Evolutionary conservation across 257 asterid genomes (phyloP).

Genomic region (Scutellaria barbata): DNA sequence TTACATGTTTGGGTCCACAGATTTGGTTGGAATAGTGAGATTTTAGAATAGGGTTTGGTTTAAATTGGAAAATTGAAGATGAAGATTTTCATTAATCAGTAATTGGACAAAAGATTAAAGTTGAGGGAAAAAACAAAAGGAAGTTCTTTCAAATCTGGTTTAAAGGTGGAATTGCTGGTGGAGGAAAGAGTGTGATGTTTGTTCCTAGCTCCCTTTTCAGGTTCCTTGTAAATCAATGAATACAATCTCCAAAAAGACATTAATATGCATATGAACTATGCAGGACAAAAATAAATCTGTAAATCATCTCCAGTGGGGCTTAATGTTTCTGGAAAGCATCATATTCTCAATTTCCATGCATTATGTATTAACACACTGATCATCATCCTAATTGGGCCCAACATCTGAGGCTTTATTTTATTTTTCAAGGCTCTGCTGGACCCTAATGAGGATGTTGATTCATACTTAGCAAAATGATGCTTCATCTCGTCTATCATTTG

Average conservation of each 20-base stretch:
- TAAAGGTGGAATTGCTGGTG: conserved; percentile 32
- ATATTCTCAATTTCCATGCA: background rate
- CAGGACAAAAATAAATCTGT: conserved; percentile 34
- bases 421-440: background rate
- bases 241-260: conserved; percentile 2
- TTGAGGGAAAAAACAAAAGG: background rate
- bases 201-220: conserved; percentile 33
- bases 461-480: background rate
- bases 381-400: too few species aligned
- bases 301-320: conserved; percentile 27
- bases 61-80: conserved; percentile 40
- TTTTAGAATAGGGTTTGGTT: conserved; percentile 10
- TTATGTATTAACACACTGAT: too few species aligned
- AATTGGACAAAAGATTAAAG: conserved; percentile 31
- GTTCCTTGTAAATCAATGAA: conserved; percentile 28
- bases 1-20: conserved; percentile 45
- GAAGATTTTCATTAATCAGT: conserved; percentile 37
- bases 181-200: conserved; percentile 28
- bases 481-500: background rate
- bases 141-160: conserved; percentile 26
- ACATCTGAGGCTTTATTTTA: too few species aligned
- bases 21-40: conserved; percentile 35
- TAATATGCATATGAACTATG: background rate
- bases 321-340: conserved; percentile 33
- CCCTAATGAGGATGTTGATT: background rate